Evolutionary conservation across 768 basidiomycete genomes (phyloP), one percentile per base, ranked within the genome.

Genomic region (Boletales sp.): DNA sequence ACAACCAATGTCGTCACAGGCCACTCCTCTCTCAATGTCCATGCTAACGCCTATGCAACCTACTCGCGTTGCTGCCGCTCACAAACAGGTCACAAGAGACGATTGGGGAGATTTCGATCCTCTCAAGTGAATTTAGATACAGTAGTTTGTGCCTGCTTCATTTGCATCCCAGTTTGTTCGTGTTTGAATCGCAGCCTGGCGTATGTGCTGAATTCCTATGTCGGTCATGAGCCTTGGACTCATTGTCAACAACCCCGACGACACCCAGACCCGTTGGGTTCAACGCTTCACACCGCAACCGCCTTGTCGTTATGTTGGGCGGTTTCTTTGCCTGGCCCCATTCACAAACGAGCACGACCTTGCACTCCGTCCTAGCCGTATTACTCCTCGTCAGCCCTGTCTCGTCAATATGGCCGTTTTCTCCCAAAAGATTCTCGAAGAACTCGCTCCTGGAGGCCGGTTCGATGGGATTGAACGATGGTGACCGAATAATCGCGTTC

Each of bases 81-180:
- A 73, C 14, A 82, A 81, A 55, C 76, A 73, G 41, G 57, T 76
- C 13, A 76, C 81, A 31, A 86, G 84, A 57, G 77, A 83, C 55
- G 83, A 83, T 51, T 90, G 86, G 86, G 81, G 81, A 19, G 90
- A 88, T 63, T 92, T 92, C 62, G 90, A 92, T 71, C 90, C 90
- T 12, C 66, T 68, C 28, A 68, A 51, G 40, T 70, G 47, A 66
- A 36, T 19, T 42, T 52, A 25, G 47, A 49, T 34, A 25, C 38
- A 21, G 21, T 21, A 21, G 21, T 21, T 21, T 21, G 21, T 21
- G n/a, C n/a, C n/a, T n/a, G n/a, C n/a, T n/a, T n/a, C n/a, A n/a
- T n/a, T n/a, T n/a, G n/a, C n/a, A 30, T n/a, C 31, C 19, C 17
- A 53, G 52, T 62, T 62, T 62, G 61, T 62, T 40, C 48, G 35